phyloP scores from a whole-genome alignment of 176 grass and related monocot species.

The Zoysia pacifica region DNA sequence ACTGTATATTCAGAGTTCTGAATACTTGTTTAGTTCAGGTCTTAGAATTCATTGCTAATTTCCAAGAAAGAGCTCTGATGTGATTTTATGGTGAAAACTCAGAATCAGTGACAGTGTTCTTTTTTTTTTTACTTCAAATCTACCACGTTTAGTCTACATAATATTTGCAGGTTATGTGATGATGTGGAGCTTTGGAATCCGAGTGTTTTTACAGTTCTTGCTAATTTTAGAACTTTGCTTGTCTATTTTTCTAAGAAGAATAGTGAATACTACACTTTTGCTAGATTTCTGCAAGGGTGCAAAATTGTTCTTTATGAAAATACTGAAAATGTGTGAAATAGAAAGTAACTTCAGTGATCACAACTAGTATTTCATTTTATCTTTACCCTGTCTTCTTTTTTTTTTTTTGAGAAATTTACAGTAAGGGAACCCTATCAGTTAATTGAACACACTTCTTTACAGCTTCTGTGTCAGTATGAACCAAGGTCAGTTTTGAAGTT shows the following conservation, averaged over 20 bases:
- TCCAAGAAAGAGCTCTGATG: neutral
- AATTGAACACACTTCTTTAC: constrained; percentile 42
- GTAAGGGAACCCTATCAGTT: no score
- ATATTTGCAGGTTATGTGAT: neutral
- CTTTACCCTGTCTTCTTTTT: neutral
- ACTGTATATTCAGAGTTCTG: constrained; percentile 20
- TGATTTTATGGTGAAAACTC: constrained; percentile 3
- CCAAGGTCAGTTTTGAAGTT: constrained; percentile 85
- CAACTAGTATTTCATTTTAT: constrained; percentile 10
- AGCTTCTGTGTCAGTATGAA: constrained; percentile 95
- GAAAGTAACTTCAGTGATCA: neutral
- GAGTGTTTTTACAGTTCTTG: constrained; percentile 18
- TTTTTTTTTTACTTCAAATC: neutral
- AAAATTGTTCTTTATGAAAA: constrained; percentile 25
- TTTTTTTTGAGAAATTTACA: no score
- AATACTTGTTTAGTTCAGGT: constrained; percentile 3
- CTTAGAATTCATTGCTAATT: constrained; percentile 23
- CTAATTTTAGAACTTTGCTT: constrained; percentile 10
- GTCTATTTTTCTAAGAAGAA: constrained; percentile 2
- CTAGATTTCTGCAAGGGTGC: constrained; percentile 1
- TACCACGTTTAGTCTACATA: neutral
- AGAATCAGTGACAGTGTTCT: neutral
- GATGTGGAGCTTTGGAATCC: constrained; percentile 4
- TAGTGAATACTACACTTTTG: neutral
- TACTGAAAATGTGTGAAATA: neutral